A percentile compares a stretch with the other conserved stretches of the same genome.
These are phyloP conservation scores for Pichia sp. DNA, from an alignment of 1,139 yeast species.

Conservation along the genomic window DNA sequence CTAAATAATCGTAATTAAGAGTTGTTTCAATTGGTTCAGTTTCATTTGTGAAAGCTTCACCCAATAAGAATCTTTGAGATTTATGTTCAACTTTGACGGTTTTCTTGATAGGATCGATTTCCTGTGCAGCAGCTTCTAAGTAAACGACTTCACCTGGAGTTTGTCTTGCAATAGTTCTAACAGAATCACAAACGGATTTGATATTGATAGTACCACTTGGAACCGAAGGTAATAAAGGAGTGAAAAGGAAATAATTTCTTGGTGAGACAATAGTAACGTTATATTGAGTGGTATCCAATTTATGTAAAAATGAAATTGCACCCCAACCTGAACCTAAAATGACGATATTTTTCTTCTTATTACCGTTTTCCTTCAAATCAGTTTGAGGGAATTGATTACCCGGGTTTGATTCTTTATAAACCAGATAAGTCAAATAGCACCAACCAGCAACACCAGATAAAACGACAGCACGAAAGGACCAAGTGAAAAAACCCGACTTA, in stretches of 20 bases:
- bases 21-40: conserved; percentile 39
- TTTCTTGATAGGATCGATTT: conserved; percentile 45
- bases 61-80: conserved; percentile 42
- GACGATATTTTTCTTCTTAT: conserved; percentile 71
- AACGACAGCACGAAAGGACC: conserved; percentile 18
- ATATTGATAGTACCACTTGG: conserved; percentile 56
- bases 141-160: conserved; percentile 52
- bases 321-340: conserved; percentile 64
- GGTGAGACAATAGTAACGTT: conserved; percentile 58
- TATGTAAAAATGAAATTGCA: conserved; percentile 48
- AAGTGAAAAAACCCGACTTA: conserved; percentile 21
- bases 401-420: conserved; percentile 59
- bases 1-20: conserved; percentile 63
- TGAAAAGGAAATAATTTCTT: conserved; percentile 55
- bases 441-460: conserved; percentile 34
- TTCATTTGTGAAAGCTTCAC: conserved; percentile 41
- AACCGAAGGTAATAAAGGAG: conserved; percentile 55
- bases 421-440: conserved; percentile 43
- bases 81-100: conserved; percentile 50
- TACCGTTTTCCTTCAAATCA: conserved; percentile 56
- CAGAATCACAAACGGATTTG: conserved; percentile 53
- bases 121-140: conserved; percentile 57
- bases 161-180: conserved; percentile 42
- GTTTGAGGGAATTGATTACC: conserved; percentile 52
- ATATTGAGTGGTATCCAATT: conserved; percentile 53